These are phyloP conservation scores for Sphaerulina populicola DNA, from an alignment of 2,329 filamentous ascomycete species.

Conservation along the genomic window DNA sequence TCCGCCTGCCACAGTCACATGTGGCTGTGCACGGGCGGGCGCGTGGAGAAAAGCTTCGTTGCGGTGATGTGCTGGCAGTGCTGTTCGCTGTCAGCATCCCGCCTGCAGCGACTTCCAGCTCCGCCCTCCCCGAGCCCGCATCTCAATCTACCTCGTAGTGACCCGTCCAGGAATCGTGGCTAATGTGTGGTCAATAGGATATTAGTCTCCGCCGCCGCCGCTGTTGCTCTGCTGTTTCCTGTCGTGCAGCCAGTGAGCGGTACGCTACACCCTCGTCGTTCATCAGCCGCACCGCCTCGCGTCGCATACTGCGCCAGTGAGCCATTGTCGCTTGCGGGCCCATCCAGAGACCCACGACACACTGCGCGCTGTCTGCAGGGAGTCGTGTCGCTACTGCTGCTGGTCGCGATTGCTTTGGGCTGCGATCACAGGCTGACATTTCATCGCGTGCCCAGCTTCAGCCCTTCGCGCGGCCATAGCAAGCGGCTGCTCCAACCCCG, in stretches of 20 bases:
- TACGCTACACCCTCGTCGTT: slow-evolving; percentile 17
- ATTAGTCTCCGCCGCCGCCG: slow-evolving; percentile 20
- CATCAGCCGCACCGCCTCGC: slow-evolving; percentile 17
- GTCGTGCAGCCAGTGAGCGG: slow-evolving; percentile 19
- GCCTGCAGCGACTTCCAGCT: slow-evolving; percentile 19
- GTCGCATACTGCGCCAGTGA: slow-evolving; percentile 3
- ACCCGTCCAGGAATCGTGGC: slow-evolving; percentile 20
- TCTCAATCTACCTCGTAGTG: not conserved
- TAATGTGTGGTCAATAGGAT: slow-evolving; percentile 23
- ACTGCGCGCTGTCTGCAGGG: slow-evolving; percentile 6
- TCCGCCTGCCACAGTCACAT: slow-evolving; percentile 13
- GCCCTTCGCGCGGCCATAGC: slow-evolving; percentile 10
- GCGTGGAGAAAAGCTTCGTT: slow-evolving; percentile 14
- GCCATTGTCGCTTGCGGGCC: slow-evolving; percentile 1
- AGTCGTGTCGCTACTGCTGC: slow-evolving; percentile 7
- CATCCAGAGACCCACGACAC: not conserved
- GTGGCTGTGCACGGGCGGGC: slow-evolving; percentile 19
- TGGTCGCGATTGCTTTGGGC: slow-evolving; percentile 15
- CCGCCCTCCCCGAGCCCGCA: slow-evolving; percentile 15
- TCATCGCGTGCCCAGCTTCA: slow-evolving; percentile 17
- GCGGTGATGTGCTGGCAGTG: slow-evolving; percentile 24
- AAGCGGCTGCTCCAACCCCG: slow-evolving; percentile 14
- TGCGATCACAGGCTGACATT: slow-evolving; percentile 20
- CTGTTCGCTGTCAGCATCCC: slow-evolving; percentile 26
- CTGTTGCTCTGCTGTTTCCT: slow-evolving; percentile 14